phyloP scores from a whole-genome alignment of 345 rosid genomes.

The Eutrema yunnanense region DNA sequence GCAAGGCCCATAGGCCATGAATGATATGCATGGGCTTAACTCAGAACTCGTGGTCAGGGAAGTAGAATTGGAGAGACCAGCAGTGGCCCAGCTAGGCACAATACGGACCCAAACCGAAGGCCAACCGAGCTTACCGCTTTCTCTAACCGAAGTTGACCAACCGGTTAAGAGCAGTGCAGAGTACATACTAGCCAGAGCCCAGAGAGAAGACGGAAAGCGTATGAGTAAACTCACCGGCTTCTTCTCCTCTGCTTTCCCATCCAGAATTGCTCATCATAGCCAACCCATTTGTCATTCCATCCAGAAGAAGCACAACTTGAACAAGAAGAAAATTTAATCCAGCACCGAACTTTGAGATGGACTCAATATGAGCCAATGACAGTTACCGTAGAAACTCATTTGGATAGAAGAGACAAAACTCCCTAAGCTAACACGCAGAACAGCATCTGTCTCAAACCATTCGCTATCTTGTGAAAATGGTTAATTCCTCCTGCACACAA shows the following conservation, averaged over 20 bases:
- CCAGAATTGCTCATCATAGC: slow-evolving; percentile 97
- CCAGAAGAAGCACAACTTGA: slow-evolving; percentile 98
- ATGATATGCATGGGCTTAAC: not conserved
- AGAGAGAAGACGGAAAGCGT: too few relatives aligned
- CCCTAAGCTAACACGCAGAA: slow-evolving; percentile 93
- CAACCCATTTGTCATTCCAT: slow-evolving; percentile 99
- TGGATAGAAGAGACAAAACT: slow-evolving; percentile 91
- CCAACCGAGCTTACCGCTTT: too few relatives aligned
- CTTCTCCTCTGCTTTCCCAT: too few relatives aligned
- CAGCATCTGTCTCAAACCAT: slow-evolving; percentile 98
- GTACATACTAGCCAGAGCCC: too few relatives aligned
- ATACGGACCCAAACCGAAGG: too few relatives aligned
- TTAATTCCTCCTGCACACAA: slow-evolving; percentile 86
- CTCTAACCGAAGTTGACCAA: too few relatives aligned
- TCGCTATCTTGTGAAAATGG: too few relatives aligned
- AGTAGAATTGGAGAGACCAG: too few relatives aligned
- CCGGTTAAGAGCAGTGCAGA: too few relatives aligned
- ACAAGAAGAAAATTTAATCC: slow-evolving; percentile 78
- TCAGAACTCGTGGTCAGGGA: too few relatives aligned
- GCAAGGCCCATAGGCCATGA: not conserved
- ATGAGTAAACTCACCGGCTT: too few relatives aligned
- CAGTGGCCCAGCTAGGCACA: too few relatives aligned
- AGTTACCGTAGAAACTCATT: slow-evolving; percentile 86
- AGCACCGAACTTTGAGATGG: slow-evolving; percentile 87
- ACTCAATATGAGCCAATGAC: slow-evolving; percentile 32